Evolutionary conservation across 805 yeast genomes (phyloP).

Genomic region (Pichia thaimueangensis): DNA sequence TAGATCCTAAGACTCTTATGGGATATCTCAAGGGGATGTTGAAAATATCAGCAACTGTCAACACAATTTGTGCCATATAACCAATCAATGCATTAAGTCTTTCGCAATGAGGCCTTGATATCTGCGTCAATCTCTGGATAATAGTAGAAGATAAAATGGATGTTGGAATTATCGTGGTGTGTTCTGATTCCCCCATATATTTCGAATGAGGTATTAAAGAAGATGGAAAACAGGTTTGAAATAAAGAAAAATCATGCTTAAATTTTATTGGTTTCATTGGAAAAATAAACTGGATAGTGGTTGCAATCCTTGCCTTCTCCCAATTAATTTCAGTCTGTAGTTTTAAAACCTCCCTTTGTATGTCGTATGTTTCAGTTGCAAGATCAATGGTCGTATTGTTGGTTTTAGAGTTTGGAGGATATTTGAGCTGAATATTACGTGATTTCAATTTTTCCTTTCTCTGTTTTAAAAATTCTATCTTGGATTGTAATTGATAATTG

Average conservation of each 20-base stretch:
- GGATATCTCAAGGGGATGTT: constrained; percentile 44
- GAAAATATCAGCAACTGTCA: constrained; percentile 35
- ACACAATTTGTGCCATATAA: constrained; percentile 37
- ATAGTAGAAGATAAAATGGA: constrained; percentile 3
- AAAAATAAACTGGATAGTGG: constrained; percentile 24
- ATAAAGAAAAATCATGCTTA: constrained; percentile 26
- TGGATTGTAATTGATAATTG: background rate
- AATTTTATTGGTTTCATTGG: constrained; percentile 24
- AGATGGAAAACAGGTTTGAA: constrained; percentile 28
- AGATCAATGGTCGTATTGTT: background rate
- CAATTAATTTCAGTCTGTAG: constrained; percentile 10
- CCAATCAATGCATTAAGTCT: constrained; percentile 46
- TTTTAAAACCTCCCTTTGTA: constrained; percentile 1
- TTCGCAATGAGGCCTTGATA: constrained; percentile 30
- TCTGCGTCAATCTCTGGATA: constrained; percentile 14
- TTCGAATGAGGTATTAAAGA: constrained; percentile 6
- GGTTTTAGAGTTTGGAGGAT: background rate
- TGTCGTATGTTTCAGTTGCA: background rate
- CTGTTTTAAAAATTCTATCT: background rate
- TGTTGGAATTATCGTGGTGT: background rate
- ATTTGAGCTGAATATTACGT: background rate
- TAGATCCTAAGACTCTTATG: constrained; percentile 40
- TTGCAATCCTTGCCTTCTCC: constrained; percentile 25
- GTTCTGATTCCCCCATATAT: background rate
- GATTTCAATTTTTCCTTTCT: background rate